phyloP scores from a whole-genome alignment of 2,329 filamentous ascomycete species.

The Alternaria panax region DNA sequence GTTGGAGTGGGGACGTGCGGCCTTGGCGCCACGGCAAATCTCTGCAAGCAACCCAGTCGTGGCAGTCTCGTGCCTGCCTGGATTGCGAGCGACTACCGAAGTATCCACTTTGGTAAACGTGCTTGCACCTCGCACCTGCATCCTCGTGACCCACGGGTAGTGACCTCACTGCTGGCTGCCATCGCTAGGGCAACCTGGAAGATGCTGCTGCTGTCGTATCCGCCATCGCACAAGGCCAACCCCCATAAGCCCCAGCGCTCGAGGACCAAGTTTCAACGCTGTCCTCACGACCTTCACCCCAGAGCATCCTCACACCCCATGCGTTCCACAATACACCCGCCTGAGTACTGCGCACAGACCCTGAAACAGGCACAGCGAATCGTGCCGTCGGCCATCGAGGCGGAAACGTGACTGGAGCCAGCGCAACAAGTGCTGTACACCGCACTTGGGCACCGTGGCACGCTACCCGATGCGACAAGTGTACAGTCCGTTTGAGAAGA shows the following conservation, averaged over 20 bases:
- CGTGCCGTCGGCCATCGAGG: conserved; percentile 16
- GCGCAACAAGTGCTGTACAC: conserved; percentile 3
- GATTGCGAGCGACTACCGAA: neutral
- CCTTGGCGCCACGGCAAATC: conserved; percentile 1
- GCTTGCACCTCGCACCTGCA: neutral
- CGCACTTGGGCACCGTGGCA: conserved; percentile 6
- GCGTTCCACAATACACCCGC: conserved; percentile 24
- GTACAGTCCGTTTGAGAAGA: conserved; percentile 4
- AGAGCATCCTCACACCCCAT: conserved; percentile 24
- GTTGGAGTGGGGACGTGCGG: neutral
- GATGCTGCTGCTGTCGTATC: neutral
- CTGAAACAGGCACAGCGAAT: conserved; percentile 35
- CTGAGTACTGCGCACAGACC: conserved; percentile 20
- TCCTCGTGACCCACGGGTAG: conserved; percentile 1
- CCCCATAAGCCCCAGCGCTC: neutral
- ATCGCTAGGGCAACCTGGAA: conserved; percentile 8
- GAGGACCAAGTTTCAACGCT: conserved; percentile 5
- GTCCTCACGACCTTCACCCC: neutral
- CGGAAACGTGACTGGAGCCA: conserved; percentile 30
- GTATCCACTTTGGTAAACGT: conserved; percentile 1
- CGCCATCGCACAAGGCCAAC: neutral
- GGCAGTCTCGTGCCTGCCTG: neutral
- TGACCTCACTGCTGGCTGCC: conserved; percentile 1
- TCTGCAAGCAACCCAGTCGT: conserved; percentile 3
- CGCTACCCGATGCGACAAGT: conserved; percentile 9